Evolutionary conservation across 768 basidiomycete genomes (phyloP), one percentile per base, ranked within the genome.

Genomic region (Rhodotorula taiwanensis): DNA sequence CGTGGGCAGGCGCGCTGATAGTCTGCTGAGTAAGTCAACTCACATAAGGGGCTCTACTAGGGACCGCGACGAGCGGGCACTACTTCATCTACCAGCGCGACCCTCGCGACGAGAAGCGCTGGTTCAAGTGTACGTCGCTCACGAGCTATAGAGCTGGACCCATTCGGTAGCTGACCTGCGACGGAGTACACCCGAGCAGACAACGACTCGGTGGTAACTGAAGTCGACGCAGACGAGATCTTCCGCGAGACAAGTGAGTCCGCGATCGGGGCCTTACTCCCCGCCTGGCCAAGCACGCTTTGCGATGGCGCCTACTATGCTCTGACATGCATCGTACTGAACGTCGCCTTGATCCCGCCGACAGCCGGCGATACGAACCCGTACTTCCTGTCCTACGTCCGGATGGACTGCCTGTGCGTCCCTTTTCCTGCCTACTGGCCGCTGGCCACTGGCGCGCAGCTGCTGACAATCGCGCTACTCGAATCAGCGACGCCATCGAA

Each of bases 71-170:
- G 2, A 73, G 72, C 30, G 91, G 91, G 5, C 93, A 95, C 74
- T 95, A 95, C 76, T 98, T 91, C 80, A 89, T 97, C 76, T 95
- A 83, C 52, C 76, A 83, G 28, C 85, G 85, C 16, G 86, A 95
- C 60, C 61, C 52, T 39, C 41, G 59, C 27, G 50, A 69, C 41
- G 47, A 52, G 25, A 15, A 53, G 42, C 80, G 81, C 48, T 97
- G 92, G 89, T 90, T 92, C 81, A 94, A 94, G 77, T 69, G 63
- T 69, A 7, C 28, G 62, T 43, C 39, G 28, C n/a, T 15, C 0
- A 25, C 36, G 8, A 6, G 20, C 6, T 25, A 13, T 8, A 21
- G 9, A 23, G 8, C n/a, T n/a, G n/a, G 21, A 6, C 6, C 31
- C 11, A 1, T 16, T 18, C 21, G 21, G 20, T 18, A 2, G 34